Evolutionary conservation across 768 basidiomycete genomes (phyloP).

Genomic region (Boletus tomentosulus): DNA sequence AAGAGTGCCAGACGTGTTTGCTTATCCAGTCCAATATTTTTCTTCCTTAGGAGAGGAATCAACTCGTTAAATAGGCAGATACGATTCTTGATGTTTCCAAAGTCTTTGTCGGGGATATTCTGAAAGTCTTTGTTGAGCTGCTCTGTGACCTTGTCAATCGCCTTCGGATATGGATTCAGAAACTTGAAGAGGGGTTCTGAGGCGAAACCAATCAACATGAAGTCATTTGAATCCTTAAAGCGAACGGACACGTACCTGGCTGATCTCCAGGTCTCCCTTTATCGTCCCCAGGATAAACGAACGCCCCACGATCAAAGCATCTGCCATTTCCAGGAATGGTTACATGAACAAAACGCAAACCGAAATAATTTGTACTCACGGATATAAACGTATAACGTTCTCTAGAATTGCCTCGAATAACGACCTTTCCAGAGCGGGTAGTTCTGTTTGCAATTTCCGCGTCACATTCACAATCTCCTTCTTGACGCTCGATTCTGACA

Average conservation of each 20-base stretch:
- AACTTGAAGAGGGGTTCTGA: conserved; percentile 10
- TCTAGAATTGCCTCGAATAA: conserved; percentile 26
- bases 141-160: neutral
- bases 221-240: neutral
- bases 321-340: neutral
- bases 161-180: conserved; percentile 12
- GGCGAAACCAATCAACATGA: neutral
- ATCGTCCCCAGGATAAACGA: neutral
- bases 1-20: neutral
- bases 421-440: conserved; percentile 9
- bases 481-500: accelerated
- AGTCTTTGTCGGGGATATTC: conserved; percentile 9
- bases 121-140: conserved; percentile 1
- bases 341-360: neutral
- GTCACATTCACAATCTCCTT: neutral
- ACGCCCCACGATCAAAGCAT: conserved; percentile 12
- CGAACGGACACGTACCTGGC: conserved; percentile 2
- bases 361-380: conserved; percentile 9
- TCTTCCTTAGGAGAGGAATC: neutral
- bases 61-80: conserved; percentile 12
- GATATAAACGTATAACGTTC: conserved; percentile 18
- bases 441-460: conserved; percentile 2
- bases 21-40: neutral
- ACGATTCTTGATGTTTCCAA: conserved; percentile 12
- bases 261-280: neutral